Percentiles rank a stretch among this genome's conserved stretches.
Conservation (phyloP, 352 stramenopile genomes). For the Globisporangium radiosum region DNA sequence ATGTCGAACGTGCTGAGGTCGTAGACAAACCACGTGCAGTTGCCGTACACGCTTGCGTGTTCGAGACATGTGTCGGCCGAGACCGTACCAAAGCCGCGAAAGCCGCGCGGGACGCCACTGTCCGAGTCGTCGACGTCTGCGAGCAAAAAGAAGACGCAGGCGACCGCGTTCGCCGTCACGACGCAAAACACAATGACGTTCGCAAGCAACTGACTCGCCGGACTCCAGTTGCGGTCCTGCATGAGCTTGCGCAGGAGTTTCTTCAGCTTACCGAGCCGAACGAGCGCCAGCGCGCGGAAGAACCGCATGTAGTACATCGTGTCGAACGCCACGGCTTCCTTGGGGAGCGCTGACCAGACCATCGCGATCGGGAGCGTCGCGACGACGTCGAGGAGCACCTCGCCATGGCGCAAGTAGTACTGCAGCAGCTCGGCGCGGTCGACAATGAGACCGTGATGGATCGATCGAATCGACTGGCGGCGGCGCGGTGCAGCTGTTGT, state of each 20-base stretch:
- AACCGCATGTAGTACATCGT: slow-evolving; percentile 17
- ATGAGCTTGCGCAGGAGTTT: slow-evolving; percentile 25
- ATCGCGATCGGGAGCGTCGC: slow-evolving; percentile 15
- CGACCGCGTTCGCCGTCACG: slow-evolving; percentile 11
- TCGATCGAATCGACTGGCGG: neutral
- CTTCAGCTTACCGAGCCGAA: slow-evolving; percentile 10
- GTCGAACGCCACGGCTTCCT: slow-evolving; percentile 15
- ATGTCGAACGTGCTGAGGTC: slow-evolving; percentile 55
- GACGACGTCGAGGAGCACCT: slow-evolving; percentile 11
- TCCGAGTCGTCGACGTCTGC: slow-evolving; percentile 10
- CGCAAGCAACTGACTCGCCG: slow-evolving; percentile 16
- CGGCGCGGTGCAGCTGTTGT: neutral
- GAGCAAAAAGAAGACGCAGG: slow-evolving; percentile 20
- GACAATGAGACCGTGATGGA: slow-evolving; percentile 1
- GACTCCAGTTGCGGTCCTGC: slow-evolving; percentile 17
- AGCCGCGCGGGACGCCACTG: neutral
- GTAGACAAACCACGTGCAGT: slow-evolving; percentile 71
- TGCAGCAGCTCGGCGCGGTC: neutral
- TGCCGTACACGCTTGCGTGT: slow-evolving; percentile 37
- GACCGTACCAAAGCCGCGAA: slow-evolving; percentile 20
- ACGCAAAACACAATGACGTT: slow-evolving; percentile 12
- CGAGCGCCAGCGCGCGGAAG: slow-evolving; percentile 15
- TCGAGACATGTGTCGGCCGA: slow-evolving; percentile 35
- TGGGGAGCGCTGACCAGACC: slow-evolving; percentile 13
- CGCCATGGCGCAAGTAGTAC: slow-evolving; percentile 14